These are phyloP conservation scores for Mortierella antarctica DNA, from an alignment of 192 early-diverging fungal genomes.

Conservation along the genomic window DNA sequence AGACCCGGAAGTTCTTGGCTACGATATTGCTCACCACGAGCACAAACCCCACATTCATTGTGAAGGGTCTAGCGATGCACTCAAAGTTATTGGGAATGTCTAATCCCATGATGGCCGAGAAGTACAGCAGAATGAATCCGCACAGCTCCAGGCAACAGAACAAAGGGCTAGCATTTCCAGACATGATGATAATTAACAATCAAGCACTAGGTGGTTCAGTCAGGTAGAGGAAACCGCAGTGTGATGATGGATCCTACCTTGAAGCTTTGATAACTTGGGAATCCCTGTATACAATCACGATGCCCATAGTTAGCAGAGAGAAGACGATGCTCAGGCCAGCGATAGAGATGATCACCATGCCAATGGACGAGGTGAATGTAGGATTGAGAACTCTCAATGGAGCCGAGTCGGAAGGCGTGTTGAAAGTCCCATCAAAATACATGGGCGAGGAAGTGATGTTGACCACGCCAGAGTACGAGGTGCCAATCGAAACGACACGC, in stretches of 20 bases:
- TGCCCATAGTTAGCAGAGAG: constrained; percentile 39
- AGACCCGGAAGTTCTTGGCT: constrained; percentile 60
- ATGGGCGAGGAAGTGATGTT: constrained; percentile 50
- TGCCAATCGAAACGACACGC: constrained; percentile 40
- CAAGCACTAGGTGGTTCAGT: too few relatives aligned
- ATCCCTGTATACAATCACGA: constrained; percentile 53
- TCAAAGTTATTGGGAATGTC: constrained; percentile 24
- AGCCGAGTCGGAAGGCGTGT: constrained; percentile 57
- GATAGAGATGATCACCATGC: constrained; percentile 49
- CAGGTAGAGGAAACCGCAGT: too few relatives aligned
- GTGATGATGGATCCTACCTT: constrained; percentile 38
- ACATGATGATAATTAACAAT: too few relatives aligned
- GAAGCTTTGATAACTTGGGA: constrained; percentile 60
- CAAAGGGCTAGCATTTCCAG: constrained; percentile 32
- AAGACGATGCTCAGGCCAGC: constrained; percentile 51
- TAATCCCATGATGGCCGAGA: constrained; percentile 36
- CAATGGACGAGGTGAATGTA: constrained; percentile 47
- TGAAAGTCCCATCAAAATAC: constrained; percentile 58
- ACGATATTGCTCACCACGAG: constrained; percentile 61
- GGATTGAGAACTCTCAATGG: constrained; percentile 56
- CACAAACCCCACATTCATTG: constrained; percentile 52
- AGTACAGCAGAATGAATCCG: constrained; percentile 52
- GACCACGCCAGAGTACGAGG: constrained; percentile 49
- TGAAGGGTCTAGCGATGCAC: constrained; percentile 50
- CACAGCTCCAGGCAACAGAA: constrained; percentile 58